Evolutionary conservation across 805 yeast genomes (phyloP).

Genomic region (Teunomyces kruisii): DNA sequence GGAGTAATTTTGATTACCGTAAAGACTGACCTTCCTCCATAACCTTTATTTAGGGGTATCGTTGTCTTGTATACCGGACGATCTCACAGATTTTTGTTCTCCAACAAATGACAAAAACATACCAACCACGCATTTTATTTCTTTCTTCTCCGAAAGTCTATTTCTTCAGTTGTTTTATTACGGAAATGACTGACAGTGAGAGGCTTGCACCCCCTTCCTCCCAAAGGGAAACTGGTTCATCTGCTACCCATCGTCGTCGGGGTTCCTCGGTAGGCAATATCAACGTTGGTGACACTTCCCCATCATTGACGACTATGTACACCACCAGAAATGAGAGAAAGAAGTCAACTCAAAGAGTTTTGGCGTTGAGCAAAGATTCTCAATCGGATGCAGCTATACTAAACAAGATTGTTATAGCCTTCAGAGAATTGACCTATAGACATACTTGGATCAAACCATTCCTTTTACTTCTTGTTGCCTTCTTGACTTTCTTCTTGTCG

Average conservation of each 20-base stretch:
- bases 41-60: not conserved
- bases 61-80: not conserved
- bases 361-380: slow-evolving; percentile 26
- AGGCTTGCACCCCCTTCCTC: slow-evolving; percentile 6
- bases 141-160: not conserved
- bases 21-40: not conserved
- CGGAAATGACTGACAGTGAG: slow-evolving; percentile 3
- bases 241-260: slow-evolving; percentile 34
- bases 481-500: slow-evolving; percentile 50
- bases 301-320: slow-evolving; percentile 68
- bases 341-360: slow-evolving; percentile 29
- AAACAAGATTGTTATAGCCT: slow-evolving; percentile 55
- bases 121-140: not conserved
- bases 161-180: not conserved
- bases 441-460: slow-evolving; percentile 76
- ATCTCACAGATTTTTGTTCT: not conserved
- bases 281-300: slow-evolving; percentile 72
- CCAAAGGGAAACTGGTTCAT: slow-evolving; percentile 2
- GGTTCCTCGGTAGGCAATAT: slow-evolving; percentile 76
- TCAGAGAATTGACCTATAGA: slow-evolving; percentile 56
- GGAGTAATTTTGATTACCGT: not conserved
- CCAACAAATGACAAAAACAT: not conserved
- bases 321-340: slow-evolving; percentile 42
- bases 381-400: slow-evolving; percentile 51
- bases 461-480: slow-evolving; percentile 42